Conservation (phyloP, 1,139 yeast species). For the Insectozyma bohioensis region DNA sequence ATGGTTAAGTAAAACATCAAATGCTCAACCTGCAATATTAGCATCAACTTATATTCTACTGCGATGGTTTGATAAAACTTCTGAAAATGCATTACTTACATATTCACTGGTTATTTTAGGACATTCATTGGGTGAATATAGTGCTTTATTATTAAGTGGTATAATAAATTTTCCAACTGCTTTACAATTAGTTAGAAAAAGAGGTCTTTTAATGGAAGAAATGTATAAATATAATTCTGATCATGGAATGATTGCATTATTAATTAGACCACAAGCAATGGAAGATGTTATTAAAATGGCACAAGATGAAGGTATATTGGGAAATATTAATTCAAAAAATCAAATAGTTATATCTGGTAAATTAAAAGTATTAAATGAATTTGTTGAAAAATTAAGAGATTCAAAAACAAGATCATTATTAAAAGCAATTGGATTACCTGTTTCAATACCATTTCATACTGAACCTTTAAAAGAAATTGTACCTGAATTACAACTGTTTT, state of each 20-base stretch:
- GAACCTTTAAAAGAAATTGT: slow-evolving; percentile 38
- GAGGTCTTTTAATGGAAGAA: slow-evolving; percentile 54
- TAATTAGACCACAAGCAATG: slow-evolving; percentile 23
- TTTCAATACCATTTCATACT: slow-evolving; percentile 57
- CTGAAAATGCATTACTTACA: slow-evolving; percentile 23
- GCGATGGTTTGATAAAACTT: slow-evolving; percentile 25
- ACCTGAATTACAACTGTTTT: slow-evolving; percentile 21
- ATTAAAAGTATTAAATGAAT: slow-evolving; percentile 19
- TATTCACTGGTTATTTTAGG: slow-evolving; percentile 41
- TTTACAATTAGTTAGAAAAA: slow-evolving; percentile 45
- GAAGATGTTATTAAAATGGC: slow-evolving; percentile 22
- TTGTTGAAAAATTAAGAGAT: slow-evolving; percentile 6
- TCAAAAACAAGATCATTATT: slow-evolving; percentile 4
- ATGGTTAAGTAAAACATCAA: slow-evolving; percentile 40
- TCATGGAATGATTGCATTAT: slow-evolving; percentile 41
- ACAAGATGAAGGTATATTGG: slow-evolving; percentile 25
- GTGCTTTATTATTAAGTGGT: slow-evolving; percentile 47
- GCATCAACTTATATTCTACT: slow-evolving; percentile 43
- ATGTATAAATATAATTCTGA: slow-evolving; percentile 14
- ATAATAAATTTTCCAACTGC: slow-evolving; percentile 42
- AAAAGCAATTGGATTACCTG: slow-evolving; percentile 32
- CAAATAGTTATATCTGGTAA: slow-evolving; percentile 50
- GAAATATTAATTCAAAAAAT: slow-evolving; percentile 41
- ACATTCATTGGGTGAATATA: slow-evolving; percentile 61
- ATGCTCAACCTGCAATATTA: slow-evolving; percentile 65